Percentiles rank a stretch among this genome's conserved stretches.
These are phyloP conservation scores for Mallotus japonicus DNA, from an alignment of 441 rosid genomes.

Conservation along the genomic window DNA sequence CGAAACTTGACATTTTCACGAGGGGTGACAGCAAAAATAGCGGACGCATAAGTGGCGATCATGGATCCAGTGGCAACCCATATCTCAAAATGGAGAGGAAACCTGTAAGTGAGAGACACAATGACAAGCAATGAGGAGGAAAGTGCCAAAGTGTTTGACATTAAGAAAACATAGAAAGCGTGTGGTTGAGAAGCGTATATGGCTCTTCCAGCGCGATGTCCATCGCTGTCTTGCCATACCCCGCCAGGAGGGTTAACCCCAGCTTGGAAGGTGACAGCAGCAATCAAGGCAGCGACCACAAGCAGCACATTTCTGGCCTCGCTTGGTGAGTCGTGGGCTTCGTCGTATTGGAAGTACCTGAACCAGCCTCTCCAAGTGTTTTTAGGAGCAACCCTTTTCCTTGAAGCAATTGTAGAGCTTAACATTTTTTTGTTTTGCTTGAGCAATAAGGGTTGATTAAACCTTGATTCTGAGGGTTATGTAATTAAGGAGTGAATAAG, in stretches of 20 bases:
- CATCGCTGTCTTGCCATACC: constrained; percentile 20
- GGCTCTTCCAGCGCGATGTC: constrained; percentile 20
- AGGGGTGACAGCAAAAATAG: constrained; percentile 31
- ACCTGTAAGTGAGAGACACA: constrained; percentile 23
- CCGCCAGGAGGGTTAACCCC: constrained; percentile 29
- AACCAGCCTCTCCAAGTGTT: neutral
- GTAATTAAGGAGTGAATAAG: too few species aligned
- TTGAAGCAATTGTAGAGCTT: neutral
- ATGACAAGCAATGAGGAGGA: constrained; percentile 31
- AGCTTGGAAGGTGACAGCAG: constrained; percentile 25
- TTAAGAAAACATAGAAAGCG: constrained; percentile 27
- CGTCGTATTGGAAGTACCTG: neutral
- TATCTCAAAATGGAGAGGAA: constrained; percentile 31
- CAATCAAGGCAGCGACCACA: constrained; percentile 21
- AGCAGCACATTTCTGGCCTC: constrained; percentile 19
- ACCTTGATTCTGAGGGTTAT: too few species aligned
- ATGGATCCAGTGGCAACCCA: constrained; percentile 23
- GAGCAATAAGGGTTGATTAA: too few species aligned
- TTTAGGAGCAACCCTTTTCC: neutral
- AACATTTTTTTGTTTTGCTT: neutral
- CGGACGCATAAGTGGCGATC: constrained; percentile 31
- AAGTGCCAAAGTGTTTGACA: constrained; percentile 31
- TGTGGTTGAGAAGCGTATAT: constrained; percentile 13
- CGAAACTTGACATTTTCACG: constrained; percentile 21
- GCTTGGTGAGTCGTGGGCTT: neutral